Conservation (phyloP, 2,329 filamentous ascomycete genomes). For the Sporothrix euskadiensis region DNA sequence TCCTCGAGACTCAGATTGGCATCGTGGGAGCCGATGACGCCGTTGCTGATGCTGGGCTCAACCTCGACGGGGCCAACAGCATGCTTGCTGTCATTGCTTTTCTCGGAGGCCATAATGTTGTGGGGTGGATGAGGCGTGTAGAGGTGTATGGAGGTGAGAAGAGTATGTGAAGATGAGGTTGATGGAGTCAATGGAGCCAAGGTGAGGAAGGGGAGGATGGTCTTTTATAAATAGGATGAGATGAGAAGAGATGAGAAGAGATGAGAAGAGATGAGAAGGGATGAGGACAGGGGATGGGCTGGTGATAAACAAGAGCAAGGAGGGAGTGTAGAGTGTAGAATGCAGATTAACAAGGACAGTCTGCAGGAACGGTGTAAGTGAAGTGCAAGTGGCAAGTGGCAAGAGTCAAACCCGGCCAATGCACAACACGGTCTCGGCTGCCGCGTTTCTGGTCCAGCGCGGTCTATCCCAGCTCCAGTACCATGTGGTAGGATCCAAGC, state of each 20-base stretch:
- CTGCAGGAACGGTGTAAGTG: not conserved
- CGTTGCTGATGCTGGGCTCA: constrained; percentile 19
- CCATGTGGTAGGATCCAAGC: not conserved
- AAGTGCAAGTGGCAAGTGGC: not conserved
- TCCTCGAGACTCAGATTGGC: not conserved
- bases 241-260: not conserved
- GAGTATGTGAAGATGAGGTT: not conserved
- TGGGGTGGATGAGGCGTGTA: not conserved
- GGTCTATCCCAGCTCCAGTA: not conserved
- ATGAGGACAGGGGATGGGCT: not conserved
- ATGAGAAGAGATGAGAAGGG: not conserved
- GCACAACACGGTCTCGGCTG: not conserved
- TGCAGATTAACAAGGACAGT: not conserved
- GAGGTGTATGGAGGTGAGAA: not conserved
- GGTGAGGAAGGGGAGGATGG: not conserved
- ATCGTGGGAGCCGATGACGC: constrained; percentile 10
- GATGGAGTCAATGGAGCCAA: not conserved
- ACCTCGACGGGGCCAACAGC: constrained; percentile 15
- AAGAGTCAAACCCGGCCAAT: not conserved
- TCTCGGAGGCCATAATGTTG: constrained; percentile 20
- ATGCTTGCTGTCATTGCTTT: constrained; percentile 21
- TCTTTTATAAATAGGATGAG: constrained; percentile 4
- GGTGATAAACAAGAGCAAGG: not conserved
- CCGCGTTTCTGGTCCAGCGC: not conserved
- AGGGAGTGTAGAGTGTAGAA: not conserved